Percentiles rank a stretch among this genome's conserved stretches.
phyloP scores from a whole-genome alignment of 169 alveolate genomes.

The Miamiensis avidus region DNA sequence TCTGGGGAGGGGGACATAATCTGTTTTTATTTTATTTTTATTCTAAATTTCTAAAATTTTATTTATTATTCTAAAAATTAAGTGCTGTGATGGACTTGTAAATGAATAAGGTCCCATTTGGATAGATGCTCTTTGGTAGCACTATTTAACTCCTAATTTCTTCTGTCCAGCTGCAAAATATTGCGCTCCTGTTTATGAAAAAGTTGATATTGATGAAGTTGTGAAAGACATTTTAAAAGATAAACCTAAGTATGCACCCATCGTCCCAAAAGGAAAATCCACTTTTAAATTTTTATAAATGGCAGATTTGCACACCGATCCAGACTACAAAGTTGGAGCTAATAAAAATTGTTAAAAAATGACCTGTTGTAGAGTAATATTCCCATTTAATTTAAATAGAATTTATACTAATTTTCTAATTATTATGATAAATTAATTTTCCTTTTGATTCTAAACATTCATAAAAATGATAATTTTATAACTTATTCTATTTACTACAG shows the following conservation, averaged over 20 bases:
- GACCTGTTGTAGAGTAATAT: conserved; percentile 68
- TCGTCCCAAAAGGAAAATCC: conserved; percentile 18
- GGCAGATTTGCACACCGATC: conserved; percentile 78
- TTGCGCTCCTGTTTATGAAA: conserved; percentile 28
- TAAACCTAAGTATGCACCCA: conserved; percentile 23
- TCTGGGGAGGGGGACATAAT: too few relatives aligned
- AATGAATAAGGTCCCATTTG: background rate
- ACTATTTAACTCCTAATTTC: conserved; percentile 20
- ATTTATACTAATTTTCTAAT: too few relatives aligned
- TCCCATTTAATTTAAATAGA: too few relatives aligned
- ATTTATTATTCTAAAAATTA: too few relatives aligned
- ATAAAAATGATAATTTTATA: too few relatives aligned
- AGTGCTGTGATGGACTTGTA: background rate
- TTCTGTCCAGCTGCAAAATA: conserved; percentile 5
- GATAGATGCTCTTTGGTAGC: background rate
- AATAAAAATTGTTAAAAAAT: conserved; percentile 56
- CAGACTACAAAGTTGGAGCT: conserved; percentile 59
- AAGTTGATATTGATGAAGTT: conserved; percentile 38
- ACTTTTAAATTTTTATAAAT: conserved; percentile 63
- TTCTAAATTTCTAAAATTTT: too few relatives aligned
- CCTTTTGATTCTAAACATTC: too few relatives aligned
- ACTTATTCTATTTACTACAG: background rate
- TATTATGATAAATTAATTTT: too few relatives aligned
- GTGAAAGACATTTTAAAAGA: conserved; percentile 29
- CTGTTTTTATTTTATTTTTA: too few relatives aligned